Evolutionary conservation across 768 basidiomycete species (phyloP), one percentile per base, ranked within the genome.

Genomic region (Russula dissimulans): DNA sequence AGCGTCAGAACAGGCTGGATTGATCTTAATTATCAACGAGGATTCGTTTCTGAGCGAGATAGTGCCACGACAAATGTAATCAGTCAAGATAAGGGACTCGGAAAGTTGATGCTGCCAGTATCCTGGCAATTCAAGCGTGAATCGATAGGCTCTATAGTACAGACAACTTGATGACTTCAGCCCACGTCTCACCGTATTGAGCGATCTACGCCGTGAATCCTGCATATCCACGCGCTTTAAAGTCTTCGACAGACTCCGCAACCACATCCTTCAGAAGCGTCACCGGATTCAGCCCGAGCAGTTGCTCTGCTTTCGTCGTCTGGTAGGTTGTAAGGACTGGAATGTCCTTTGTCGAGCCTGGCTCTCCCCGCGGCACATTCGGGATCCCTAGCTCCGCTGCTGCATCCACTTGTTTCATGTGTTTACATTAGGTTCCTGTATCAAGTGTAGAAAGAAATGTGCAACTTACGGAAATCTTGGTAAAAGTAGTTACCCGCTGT

Each of bases 221-320:
- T 41, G 55, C 50, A 53, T 61, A 61, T 26, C 60, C 50, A 14
- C 56, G 60, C 17, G 49, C 44, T 46, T 42, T 57, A 34, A 61
- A 62, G 32, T 57, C 61, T 32, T 54, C 56, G 5, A 57, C 55
- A 8, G 61, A 39, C 38, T 57, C 55, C 5, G 44, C 45, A 14
- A 62, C 26, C 5, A 54, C 10, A 38, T 62, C 56, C n/a, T 42
- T 62, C 17, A 62, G 26, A 15, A 45, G 4, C n/a, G 45, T 48
- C n/a, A 34, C 46, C 32, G 22, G 22, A n/a, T 29, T 54, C 45
- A 62, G 10, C 3, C 51, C 56, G 12, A 62, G 46, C 32, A 62
- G 41, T 1, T 57, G 51, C 34, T 53, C 51, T 6, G 51, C 61
- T 26, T 62, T 62, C 12, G 38, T 62, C 32, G 56, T 43, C 26